These are phyloP conservation scores for Royoungia palumana DNA, from an alignment of 768 basidiomycete genomes.

Conservation along the genomic window DNA sequence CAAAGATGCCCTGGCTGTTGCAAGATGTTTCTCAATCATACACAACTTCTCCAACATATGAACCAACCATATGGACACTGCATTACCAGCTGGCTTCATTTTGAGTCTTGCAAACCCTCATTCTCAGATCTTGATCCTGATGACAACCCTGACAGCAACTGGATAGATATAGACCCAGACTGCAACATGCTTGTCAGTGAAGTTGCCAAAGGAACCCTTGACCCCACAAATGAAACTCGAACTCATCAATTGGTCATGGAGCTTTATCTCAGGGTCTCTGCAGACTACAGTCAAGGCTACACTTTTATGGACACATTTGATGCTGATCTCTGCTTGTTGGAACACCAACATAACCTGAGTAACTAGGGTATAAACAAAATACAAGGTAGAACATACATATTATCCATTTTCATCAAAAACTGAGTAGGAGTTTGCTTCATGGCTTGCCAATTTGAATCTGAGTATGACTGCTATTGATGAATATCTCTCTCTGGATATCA, in stretches of 20 bases:
- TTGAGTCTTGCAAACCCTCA: not conserved
- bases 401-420: not conserved
- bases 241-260: not conserved
- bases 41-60: not conserved
- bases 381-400: no score
- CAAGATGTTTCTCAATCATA: not conserved
- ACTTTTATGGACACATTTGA: not conserved
- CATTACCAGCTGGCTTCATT: not conserved
- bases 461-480: not conserved
- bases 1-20: not conserved
- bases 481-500: not conserved
- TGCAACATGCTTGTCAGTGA: not conserved
- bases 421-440: not conserved
- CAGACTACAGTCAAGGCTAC: not conserved
- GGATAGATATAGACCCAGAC: not conserved
- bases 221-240: not conserved
- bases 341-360: not conserved
- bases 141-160: not conserved
- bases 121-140: not conserved
- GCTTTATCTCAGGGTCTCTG: not conserved
- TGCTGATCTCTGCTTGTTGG: not conserved
- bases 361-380: no score
- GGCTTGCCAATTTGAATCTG: not conserved
- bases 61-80: not conserved
- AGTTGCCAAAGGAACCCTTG: not conserved